Conservation (phyloP, 306 rosid species). For the Fragaria nilgerrensis region DNA sequence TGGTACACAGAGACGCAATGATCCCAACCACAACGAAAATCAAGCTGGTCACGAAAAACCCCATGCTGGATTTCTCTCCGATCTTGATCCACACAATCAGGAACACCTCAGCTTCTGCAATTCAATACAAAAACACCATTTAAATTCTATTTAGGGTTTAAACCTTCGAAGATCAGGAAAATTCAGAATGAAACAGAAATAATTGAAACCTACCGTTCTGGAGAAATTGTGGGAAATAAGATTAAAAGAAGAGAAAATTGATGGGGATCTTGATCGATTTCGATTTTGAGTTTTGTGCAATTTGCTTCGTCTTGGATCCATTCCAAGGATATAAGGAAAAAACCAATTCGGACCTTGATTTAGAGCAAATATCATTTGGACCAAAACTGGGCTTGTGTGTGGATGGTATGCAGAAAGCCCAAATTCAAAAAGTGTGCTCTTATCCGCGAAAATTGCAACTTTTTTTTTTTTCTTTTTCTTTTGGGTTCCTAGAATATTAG, state of each 20-base stretch:
- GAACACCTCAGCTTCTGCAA: conserved; percentile 39
- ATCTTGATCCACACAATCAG: conserved; percentile 37
- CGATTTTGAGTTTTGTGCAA: neutral
- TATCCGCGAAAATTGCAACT: too few species aligned
- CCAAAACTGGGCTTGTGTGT: neutral
- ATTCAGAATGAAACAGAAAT: neutral
- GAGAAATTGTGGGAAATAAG: conserved; percentile 16
- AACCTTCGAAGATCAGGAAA: neutral
- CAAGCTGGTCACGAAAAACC: conserved; percentile 71
- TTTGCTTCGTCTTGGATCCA: neutral
- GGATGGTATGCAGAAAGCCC: neutral
- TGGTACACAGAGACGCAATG: conserved; percentile 67
- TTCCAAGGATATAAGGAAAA: neutral
- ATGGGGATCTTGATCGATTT: conserved; percentile 5
- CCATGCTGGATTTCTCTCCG: conserved; percentile 59
- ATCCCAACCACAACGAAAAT: conserved; percentile 68
- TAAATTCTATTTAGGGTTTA: conserved; percentile 2
- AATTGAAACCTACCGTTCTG: conserved; percentile 9
- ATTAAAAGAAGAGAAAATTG: neutral
- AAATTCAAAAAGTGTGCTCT: neutral
- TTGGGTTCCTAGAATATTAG: too few species aligned
- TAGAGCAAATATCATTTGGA: neutral
- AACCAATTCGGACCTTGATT: neutral
- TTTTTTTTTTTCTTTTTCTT: too few species aligned
- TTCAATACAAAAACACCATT: neutral